Evolutionary conservation across 2,329 filamentous ascomycete genomes (phyloP).

Genomic region (Colletotrichum cordylinicola): DNA sequence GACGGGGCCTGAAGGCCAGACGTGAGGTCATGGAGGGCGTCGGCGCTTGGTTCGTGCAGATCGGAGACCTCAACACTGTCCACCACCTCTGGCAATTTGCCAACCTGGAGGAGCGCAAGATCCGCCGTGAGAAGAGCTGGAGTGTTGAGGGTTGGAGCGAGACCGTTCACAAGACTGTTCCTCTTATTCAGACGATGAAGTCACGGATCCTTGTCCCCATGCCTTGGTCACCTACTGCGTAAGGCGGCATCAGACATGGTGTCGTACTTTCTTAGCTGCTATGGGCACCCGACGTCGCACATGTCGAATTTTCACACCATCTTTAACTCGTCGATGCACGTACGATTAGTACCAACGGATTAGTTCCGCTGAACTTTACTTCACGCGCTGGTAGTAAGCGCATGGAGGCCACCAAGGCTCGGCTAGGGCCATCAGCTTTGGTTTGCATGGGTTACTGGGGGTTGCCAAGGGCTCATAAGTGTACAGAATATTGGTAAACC

Average conservation of each 20-base stretch:
- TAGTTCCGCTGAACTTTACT: neutral
- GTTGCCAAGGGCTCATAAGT: neutral
- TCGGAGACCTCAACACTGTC: slow-evolving; percentile 96
- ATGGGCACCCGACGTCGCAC: neutral
- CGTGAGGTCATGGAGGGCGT: slow-evolving; percentile 98
- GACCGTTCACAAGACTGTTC: slow-evolving; percentile 98
- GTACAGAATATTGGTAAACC: slow-evolving; percentile 13
- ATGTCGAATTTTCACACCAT: neutral
- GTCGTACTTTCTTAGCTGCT: neutral
- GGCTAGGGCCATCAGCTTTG: neutral
- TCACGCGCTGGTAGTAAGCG: neutral
- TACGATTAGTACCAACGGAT: neutral
- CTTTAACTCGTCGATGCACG: neutral
- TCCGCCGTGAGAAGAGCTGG: slow-evolving; percentile 94
- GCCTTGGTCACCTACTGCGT: slow-evolving; percentile 94
- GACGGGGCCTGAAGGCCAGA: slow-evolving; percentile 86
- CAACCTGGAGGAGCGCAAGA: slow-evolving; percentile 90
- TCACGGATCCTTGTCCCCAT: slow-evolving; percentile 91
- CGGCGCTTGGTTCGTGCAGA: slow-evolving; percentile 98
- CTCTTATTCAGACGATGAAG: slow-evolving; percentile 96
- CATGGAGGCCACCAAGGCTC: neutral
- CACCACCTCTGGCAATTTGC: slow-evolving; percentile 99
- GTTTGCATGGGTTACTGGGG: neutral
- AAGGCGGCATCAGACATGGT: slow-evolving; percentile 27
- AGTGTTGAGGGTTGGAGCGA: slow-evolving; percentile 93